These are phyloP conservation scores for Thelonectria blattea DNA, from an alignment of 2,329 filamentous ascomycete genomes.

Conservation along the genomic window DNA sequence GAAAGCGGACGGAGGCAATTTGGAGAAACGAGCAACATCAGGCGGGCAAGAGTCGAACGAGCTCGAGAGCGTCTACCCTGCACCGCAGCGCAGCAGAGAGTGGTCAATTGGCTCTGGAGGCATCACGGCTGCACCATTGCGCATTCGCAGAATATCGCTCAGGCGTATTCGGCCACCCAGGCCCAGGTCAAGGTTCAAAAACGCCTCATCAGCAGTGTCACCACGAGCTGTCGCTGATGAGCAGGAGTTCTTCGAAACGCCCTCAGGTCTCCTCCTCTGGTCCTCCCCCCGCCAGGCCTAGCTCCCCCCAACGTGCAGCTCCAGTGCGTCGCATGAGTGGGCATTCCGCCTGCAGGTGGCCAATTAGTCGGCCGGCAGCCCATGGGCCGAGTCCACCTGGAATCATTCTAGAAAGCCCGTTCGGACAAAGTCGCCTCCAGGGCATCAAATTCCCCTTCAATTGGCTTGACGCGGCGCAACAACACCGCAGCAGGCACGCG, in stretches of 20 bases:
- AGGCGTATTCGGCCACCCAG: not conserved
- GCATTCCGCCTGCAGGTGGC: conserved; percentile 15
- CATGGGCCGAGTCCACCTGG: conserved; percentile 26
- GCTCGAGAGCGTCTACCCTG: not conserved
- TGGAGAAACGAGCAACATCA: conserved; percentile 10
- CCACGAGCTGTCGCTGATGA: not conserved
- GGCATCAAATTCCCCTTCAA: conserved; percentile 6
- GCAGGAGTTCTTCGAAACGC: conserved; percentile 5
- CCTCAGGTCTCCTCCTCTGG: not conserved
- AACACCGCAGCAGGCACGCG: not conserved
- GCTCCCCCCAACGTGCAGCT: conserved; percentile 15
- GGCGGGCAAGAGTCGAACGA: not conserved
- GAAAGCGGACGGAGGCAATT: conserved; percentile 28
- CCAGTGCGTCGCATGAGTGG: conserved; percentile 15
- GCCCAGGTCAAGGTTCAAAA: not conserved
- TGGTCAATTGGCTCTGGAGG: not conserved
- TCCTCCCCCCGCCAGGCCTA: not conserved
- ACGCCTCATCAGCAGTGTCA: conserved; percentile 1
- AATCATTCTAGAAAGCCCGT: conserved; percentile 38
- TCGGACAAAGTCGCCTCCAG: conserved; percentile 21
- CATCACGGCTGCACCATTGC: not conserved
- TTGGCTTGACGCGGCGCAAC: conserved; percentile 13
- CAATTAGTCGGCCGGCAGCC: conserved; percentile 21
- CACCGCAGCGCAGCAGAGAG: not conserved
- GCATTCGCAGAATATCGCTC: not conserved